These are phyloP conservation scores for Candolleomyces aberdarensis DNA, from an alignment of 768 basidiomycete species.

Conservation along the genomic window DNA sequence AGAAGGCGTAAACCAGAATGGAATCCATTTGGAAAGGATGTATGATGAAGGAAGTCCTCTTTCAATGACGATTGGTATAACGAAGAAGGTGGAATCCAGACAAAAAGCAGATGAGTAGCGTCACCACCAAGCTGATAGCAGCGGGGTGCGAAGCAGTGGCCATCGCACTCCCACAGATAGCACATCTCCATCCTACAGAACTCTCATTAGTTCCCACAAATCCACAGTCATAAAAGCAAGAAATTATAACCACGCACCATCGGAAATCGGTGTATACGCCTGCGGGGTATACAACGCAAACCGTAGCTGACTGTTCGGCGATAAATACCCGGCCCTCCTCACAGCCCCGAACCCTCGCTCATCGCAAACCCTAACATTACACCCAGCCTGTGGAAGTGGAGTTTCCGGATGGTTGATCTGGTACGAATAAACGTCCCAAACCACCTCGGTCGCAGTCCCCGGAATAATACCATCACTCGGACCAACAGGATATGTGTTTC, in stretches of 20 bases:
- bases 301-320: constrained; percentile 62
- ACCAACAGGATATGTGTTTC: constrained; percentile 87
- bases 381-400: constrained; percentile 73
- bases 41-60: background rate
- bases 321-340: constrained; percentile 60
- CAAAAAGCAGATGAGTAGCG: constrained; percentile 60
- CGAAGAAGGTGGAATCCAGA: constrained; percentile 63
- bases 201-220: background rate
- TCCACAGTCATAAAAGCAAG: background rate
- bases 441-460: constrained; percentile 65
- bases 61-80: constrained; percentile 12
- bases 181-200: constrained; percentile 52
- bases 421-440: constrained; percentile 81
- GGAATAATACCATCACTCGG: constrained; percentile 69
- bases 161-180: constrained; percentile 43
- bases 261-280: constrained; percentile 59
- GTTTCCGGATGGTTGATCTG: constrained; percentile 57
- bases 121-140: constrained; percentile 50
- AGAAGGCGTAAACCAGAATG: background rate
- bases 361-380: constrained; percentile 79
- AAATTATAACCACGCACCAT: constrained; percentile 18
- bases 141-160: constrained; percentile 47
- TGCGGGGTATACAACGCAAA: constrained; percentile 87
- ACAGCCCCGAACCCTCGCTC: constrained; percentile 68
- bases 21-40: background rate